Evolutionary conservation across 1,284 basidiomycete genomes (phyloP).

Genomic region (Sanghuangporus baumii): DNA sequence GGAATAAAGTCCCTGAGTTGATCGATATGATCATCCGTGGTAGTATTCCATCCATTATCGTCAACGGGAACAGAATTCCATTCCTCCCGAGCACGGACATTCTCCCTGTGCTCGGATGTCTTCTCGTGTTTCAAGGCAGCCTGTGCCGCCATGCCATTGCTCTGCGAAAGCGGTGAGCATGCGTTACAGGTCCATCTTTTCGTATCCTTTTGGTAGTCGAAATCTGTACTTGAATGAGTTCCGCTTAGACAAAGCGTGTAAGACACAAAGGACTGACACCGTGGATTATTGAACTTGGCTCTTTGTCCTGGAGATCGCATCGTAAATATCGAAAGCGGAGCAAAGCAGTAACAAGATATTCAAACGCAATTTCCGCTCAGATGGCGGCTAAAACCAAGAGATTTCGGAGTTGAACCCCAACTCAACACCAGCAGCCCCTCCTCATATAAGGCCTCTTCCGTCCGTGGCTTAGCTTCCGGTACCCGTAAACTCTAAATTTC

Average conservation of each 20-base stretch:
- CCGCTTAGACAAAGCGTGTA: not conserved
- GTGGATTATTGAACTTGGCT: conserved; percentile 11
- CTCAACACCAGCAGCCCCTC: not conserved
- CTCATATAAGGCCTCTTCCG: not conserved
- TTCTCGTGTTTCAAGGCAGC: conserved; percentile 24
- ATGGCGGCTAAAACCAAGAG: not conserved
- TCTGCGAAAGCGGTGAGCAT: conserved; percentile 24
- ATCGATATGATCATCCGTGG: conserved; percentile 46
- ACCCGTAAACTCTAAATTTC: not conserved
- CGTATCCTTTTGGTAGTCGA: conserved; percentile 23
- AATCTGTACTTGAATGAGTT: conserved; percentile 23
- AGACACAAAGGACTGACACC: conserved; percentile 1
- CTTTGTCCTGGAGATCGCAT: not conserved
- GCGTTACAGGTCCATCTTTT: conserved; percentile 31
- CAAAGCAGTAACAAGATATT: not conserved
- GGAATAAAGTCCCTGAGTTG: conserved; percentile 31
- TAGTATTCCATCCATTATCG: conserved; percentile 23
- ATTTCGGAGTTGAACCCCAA: not conserved
- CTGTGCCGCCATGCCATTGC: conserved; percentile 25
- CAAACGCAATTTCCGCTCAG: not conserved
- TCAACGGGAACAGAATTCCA: conserved; percentile 11
- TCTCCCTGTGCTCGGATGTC: conserved; percentile 4
- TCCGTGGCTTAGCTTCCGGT: not conserved
- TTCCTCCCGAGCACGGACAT: not conserved
- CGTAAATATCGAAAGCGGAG: not conserved